A percentile compares a stretch with the other conserved stretches of the same genome.
Conservation (phyloP, 768 basidiomycete species). For the Inosperma sp. region DNA sequence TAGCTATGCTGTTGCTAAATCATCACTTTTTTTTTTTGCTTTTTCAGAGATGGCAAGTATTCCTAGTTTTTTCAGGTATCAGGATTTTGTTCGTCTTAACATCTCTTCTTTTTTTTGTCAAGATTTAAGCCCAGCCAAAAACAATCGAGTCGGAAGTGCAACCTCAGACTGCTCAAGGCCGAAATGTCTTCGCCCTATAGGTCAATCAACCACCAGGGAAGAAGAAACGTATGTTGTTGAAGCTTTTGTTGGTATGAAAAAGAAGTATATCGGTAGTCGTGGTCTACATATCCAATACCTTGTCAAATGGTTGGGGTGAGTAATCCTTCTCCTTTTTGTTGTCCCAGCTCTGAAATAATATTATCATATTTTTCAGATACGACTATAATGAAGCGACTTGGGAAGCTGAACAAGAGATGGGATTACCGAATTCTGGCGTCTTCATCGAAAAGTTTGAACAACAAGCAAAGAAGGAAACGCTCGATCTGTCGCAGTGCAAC, state of each 20-base stretch:
- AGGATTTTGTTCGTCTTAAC: background rate
- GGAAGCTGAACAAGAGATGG: slow-evolving; percentile 30
- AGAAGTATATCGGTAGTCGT: slow-evolving; percentile 21
- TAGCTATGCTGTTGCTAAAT: background rate
- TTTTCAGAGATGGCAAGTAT: background rate
- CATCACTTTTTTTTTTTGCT: background rate
- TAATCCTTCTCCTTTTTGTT: background rate
- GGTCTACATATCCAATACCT: slow-evolving; percentile 29
- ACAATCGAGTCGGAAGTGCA: background rate
- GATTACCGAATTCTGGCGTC: background rate
- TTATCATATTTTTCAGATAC: slow-evolving; percentile 25
- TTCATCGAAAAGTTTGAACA: slow-evolving; percentile 26
- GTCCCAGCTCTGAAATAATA: background rate
- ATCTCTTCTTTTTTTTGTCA: no score
- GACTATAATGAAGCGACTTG: slow-evolving; percentile 31
- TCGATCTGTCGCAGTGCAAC: slow-evolving; percentile 23
- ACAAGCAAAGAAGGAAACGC: slow-evolving; percentile 26
- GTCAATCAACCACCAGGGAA: slow-evolving; percentile 6
- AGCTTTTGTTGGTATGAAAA: slow-evolving; percentile 31
- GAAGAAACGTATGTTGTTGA: slow-evolving; percentile 29
- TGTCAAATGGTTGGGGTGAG: slow-evolving; percentile 40
- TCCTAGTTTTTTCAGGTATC: background rate
- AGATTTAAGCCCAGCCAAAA: background rate
- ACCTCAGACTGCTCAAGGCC: slow-evolving; percentile 4
- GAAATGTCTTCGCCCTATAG: slow-evolving; percentile 11